These are phyloP conservation scores for Yamadazyma oceani DNA, from an alignment of 1,139 yeast species.

Conservation along the genomic window DNA sequence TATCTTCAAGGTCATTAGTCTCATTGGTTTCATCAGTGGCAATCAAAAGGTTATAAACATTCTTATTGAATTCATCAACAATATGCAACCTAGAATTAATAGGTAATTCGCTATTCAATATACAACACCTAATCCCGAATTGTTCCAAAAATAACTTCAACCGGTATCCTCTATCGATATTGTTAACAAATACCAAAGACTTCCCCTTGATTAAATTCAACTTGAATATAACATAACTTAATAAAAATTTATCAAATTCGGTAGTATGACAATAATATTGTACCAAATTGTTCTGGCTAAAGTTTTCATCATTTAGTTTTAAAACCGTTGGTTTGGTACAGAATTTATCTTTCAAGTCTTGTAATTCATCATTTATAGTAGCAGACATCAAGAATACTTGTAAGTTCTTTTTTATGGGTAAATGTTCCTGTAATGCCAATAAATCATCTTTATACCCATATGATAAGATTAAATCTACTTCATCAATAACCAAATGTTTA, in stretches of 20 bases:
- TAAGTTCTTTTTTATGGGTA: slow-evolving; percentile 71
- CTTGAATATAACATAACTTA: slow-evolving; percentile 90
- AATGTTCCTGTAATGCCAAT: slow-evolving; percentile 55
- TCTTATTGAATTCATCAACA: slow-evolving; percentile 92
- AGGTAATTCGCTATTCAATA: slow-evolving; percentile 90
- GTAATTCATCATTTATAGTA: slow-evolving; percentile 84
- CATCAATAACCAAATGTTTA: slow-evolving; percentile 83
- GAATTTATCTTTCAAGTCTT: slow-evolving; percentile 69
- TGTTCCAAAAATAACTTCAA: slow-evolving; percentile 89
- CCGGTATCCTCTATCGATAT: slow-evolving; percentile 93
- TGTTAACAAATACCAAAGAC: slow-evolving; percentile 86
- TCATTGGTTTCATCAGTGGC: slow-evolving; percentile 91
- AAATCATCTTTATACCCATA: slow-evolving; percentile 92
- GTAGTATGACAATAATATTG: slow-evolving; percentile 86
- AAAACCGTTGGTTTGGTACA: slow-evolving; percentile 87
- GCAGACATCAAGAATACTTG: slow-evolving; percentile 98
- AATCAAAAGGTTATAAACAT: slow-evolving; percentile 80
- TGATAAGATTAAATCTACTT: slow-evolving; percentile 87
- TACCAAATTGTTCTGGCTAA: slow-evolving; percentile 56
- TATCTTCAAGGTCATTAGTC: slow-evolving; percentile 51
- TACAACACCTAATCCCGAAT: slow-evolving; percentile 87
- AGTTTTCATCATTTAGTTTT: slow-evolving; percentile 69
- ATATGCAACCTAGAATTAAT: slow-evolving; percentile 90
- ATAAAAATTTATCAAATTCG: slow-evolving; percentile 88
- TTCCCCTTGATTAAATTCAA: slow-evolving; percentile 88